phyloP scores from a whole-genome alignment of 2,329 filamentous ascomycete genomes.

The Exophiala sp. region DNA sequence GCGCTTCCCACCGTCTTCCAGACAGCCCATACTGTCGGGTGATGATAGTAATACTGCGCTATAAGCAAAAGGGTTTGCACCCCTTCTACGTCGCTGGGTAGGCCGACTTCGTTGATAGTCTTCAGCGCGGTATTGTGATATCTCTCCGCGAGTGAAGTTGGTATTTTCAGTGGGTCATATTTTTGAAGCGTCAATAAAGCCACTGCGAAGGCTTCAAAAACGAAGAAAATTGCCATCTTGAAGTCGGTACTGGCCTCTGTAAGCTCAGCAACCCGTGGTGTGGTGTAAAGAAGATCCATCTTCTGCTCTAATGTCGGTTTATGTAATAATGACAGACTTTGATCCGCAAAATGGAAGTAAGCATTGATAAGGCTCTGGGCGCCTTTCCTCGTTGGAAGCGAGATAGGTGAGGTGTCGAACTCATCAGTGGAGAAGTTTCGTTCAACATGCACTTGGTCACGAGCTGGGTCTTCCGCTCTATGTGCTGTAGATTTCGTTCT shows the following conservation, averaged over 20 bases:
- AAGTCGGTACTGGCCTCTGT: conserved; percentile 1
- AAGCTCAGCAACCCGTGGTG: conserved; percentile 5
- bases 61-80: conserved; percentile 16
- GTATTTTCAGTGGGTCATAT: conserved; percentile 14
- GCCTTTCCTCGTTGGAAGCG: conserved; percentile 11
- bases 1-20: conserved; percentile 17
- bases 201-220: conserved; percentile 14
- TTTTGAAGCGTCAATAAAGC: conserved; percentile 14
- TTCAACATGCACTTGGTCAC: not conserved
- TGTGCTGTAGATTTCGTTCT: not conserved
- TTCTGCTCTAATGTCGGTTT: conserved; percentile 10
- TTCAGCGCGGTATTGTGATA: conserved; percentile 10
- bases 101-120: conserved; percentile 4
- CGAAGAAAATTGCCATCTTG: conserved; percentile 12
- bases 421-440: conserved; percentile 1
- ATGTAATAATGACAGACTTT: conserved; percentile 11
- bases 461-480: not conserved
- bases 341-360: conserved; percentile 17
- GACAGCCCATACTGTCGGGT: conserved; percentile 12
- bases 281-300: conserved; percentile 6
- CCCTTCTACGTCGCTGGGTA: conserved; percentile 8
- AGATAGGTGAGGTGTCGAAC: conserved; percentile 8
- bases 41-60: conserved; percentile 17
- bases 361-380: conserved; percentile 11
- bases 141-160: conserved; percentile 14